These are phyloP conservation scores for Suzukiozyma palmioleophila DNA, from an alignment of 1,139 yeast species.

Conservation along the genomic window DNA sequence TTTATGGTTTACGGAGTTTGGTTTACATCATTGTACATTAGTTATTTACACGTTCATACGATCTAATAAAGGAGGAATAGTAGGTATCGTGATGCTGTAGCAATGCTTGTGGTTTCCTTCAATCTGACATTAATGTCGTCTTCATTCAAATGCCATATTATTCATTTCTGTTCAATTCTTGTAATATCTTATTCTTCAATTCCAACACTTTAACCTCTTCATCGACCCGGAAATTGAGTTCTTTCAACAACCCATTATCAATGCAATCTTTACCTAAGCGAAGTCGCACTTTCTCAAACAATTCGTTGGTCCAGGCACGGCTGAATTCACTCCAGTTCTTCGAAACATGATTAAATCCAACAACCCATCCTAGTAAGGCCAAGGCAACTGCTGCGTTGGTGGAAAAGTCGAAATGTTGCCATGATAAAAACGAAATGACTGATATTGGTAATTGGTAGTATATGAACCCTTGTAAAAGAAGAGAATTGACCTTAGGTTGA, in stretches of 20 bases:
- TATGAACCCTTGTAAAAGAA: conserved; percentile 27
- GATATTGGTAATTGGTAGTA: conserved; percentile 40
- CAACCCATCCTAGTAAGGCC: conserved; percentile 36
- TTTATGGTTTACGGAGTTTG: background rate
- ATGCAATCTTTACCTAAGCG: conserved; percentile 35
- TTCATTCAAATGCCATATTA: too few relatives aligned
- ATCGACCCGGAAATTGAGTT: conserved; percentile 22
- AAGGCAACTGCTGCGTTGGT: conserved; percentile 33
- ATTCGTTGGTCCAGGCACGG: conserved; percentile 22
- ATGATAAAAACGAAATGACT: conserved; percentile 27
- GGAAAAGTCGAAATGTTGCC: conserved; percentile 32
- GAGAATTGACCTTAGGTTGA: conserved; percentile 35
- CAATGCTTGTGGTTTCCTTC: too few relatives aligned
- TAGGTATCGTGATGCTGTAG: too few relatives aligned
- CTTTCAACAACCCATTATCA: conserved; percentile 35
- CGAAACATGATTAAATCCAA: conserved; percentile 43
- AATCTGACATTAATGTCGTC: too few relatives aligned
- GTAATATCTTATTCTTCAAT: conserved; percentile 17
- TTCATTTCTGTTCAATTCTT: conserved; percentile 7
- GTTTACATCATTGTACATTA: conserved; percentile 4
- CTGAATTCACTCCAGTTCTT: conserved; percentile 33
- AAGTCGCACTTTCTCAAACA: conserved; percentile 34
- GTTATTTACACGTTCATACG: conserved; percentile 1
- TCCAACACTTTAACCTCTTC: conserved; percentile 17
- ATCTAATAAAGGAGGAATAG: conserved; percentile 1